phyloP scores from a whole-genome alignment of 116 monocot genomes.

The Thalassia testudinum region DNA sequence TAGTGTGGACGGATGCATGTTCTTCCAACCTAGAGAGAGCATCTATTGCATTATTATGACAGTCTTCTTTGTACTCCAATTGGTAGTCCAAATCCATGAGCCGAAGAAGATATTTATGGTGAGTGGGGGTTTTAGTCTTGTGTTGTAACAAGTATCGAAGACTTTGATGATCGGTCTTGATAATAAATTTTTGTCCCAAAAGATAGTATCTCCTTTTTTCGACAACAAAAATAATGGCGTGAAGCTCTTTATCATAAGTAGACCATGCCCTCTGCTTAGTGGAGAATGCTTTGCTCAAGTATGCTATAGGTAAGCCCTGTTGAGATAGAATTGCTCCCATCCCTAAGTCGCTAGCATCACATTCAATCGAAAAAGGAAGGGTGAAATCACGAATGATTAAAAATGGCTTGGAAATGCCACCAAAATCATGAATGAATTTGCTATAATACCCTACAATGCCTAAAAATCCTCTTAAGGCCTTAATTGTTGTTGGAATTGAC shows the following conservation, averaged over 20 bases:
- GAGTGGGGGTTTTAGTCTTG: background rate
- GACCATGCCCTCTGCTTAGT: background rate
- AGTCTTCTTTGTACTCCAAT: background rate
- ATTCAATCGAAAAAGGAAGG: background rate
- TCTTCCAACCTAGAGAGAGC: background rate
- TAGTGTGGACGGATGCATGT: background rate
- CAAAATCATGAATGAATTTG: background rate
- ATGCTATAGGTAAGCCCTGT: background rate
- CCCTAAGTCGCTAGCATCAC: background rate
- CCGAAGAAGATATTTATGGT: background rate
- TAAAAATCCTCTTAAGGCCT: background rate
- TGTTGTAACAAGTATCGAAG: background rate
- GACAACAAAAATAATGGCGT: background rate
- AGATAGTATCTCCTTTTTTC: background rate
- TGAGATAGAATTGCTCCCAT: background rate
- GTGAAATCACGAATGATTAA: background rate
- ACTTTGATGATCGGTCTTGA: background rate
- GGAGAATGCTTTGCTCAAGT: background rate
- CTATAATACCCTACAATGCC: background rate
- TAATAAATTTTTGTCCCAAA: background rate
- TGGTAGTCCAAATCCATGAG: background rate
- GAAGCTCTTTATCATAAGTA: constrained; percentile 2
- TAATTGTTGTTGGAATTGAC: background rate
- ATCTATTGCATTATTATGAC: background rate
- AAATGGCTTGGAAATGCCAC: background rate